Conservation (phyloP, 2,329 filamentous ascomycete genomes). For the Drechslerella coelobrocha region DNA sequence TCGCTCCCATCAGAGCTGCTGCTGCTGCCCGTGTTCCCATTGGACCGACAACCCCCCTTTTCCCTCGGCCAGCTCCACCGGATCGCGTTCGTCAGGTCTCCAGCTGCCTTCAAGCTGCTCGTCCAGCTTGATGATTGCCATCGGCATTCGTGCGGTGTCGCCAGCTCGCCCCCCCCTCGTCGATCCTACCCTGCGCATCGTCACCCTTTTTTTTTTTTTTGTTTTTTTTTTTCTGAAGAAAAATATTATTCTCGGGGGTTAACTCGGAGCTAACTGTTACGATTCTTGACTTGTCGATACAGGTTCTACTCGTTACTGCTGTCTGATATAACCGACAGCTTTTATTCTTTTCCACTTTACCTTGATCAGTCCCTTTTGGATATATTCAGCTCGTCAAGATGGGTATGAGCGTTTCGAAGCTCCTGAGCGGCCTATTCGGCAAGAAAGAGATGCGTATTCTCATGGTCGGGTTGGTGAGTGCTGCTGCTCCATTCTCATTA, state of each 20-base stretch:
- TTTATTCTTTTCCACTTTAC: neutral
- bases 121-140: neutral
- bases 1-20: neutral
- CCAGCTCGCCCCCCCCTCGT: neutral
- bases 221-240: no score
- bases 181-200: neutral
- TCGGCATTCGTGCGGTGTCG: neutral
- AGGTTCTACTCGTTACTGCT: constrained; percentile 18
- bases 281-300: constrained; percentile 6
- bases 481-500: neutral
- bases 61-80: neutral
- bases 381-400: constrained; percentile 68
- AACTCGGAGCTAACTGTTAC: constrained; percentile 39
- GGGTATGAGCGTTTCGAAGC: constrained; percentile 97
- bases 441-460: constrained; percentile 99
- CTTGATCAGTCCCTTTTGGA: constrained; percentile 54
- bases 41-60: constrained; percentile 3
- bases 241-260: constrained; percentile 22
- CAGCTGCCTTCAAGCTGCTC: neutral
- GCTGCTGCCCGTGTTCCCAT: neutral
- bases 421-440: constrained; percentile 95
- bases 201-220: neutral
- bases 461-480: constrained; percentile 83
- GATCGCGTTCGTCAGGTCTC: neutral
- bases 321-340: constrained; percentile 5